Evolutionary conservation across 495 filamentous ascomycete genomes (phyloP).

Genomic region (Jackrogersella minutella): DNA sequence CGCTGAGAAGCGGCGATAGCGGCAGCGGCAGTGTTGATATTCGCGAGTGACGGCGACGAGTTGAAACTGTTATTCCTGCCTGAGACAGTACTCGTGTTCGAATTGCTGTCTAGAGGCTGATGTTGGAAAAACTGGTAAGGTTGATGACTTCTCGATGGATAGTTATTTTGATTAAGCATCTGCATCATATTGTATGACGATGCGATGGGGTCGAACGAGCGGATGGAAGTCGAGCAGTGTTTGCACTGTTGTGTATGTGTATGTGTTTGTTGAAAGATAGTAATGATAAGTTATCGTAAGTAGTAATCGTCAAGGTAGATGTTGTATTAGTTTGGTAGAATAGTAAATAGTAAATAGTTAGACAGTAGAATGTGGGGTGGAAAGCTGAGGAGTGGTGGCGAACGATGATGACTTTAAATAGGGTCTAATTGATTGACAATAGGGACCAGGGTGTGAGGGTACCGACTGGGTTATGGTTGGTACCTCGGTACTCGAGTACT

Average conservation of each 20-base stretch:
- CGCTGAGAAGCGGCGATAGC: slow-evolving; percentile 43
- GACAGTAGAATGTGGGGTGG: slow-evolving; percentile 34
- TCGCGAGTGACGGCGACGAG: slow-evolving; percentile 43
- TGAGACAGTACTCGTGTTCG: slow-evolving; percentile 20
- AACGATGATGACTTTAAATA: slow-evolving; percentile 32
- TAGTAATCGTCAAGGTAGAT: not conserved
- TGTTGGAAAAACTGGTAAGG: slow-evolving; percentile 29
- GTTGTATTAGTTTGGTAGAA: slow-evolving; percentile 29
- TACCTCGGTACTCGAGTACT: slow-evolving; percentile 18
- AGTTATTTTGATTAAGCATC: slow-evolving; percentile 38
- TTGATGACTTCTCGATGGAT: slow-evolving; percentile 27
- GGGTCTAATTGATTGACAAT: slow-evolving; percentile 19
- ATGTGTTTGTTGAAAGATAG: slow-evolving; percentile 14
- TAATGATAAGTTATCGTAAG: slow-evolving; percentile 2
- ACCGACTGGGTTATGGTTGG: slow-evolving; percentile 14
- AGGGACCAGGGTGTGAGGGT: slow-evolving; percentile 12
- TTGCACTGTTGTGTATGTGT: slow-evolving; percentile 11
- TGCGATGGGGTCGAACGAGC: slow-evolving; percentile 19
- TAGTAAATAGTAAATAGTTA: slow-evolving; percentile 1
- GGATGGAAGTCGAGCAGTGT: slow-evolving; percentile 8
- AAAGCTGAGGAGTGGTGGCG: slow-evolving; percentile 33
- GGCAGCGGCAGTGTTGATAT: slow-evolving; percentile 50
- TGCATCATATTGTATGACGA: slow-evolving; percentile 40
- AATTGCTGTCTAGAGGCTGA: slow-evolving; percentile 21
- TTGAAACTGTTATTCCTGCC: slow-evolving; percentile 19